phyloP scores from a whole-genome alignment of 2,329 filamentous ascomycete species.

The Fusarium avenaceum region DNA sequence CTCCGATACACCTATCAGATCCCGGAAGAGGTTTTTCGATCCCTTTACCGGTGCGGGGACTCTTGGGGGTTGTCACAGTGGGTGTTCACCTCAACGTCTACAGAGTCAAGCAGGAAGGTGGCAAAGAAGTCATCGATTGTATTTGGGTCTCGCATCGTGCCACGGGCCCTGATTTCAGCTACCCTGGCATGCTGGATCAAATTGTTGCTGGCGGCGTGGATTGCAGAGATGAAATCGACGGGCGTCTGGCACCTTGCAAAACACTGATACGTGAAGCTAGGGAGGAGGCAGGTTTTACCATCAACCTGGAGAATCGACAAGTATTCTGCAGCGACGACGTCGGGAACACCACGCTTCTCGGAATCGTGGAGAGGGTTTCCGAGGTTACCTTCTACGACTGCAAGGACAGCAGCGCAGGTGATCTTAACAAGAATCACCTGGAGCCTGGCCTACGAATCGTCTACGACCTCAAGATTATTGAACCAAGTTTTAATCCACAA shows the following conservation, averaged over 20 bases:
- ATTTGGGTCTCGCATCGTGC: slow-evolving; percentile 55
- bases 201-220: slow-evolving; percentile 56
- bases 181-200: slow-evolving; percentile 55
- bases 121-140: slow-evolving; percentile 41
- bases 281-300: slow-evolving; percentile 52
- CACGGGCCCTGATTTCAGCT: slow-evolving; percentile 46
- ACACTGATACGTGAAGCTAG: slow-evolving; percentile 53
- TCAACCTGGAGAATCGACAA: slow-evolving; percentile 23
- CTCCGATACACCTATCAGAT: slow-evolving; percentile 50
- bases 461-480: slow-evolving; percentile 53
- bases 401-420: slow-evolving; percentile 51
- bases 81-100: slow-evolving; percentile 57
- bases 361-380: slow-evolving; percentile 42
- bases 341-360: slow-evolving; percentile 30
- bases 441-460: slow-evolving; percentile 57
- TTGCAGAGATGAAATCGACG: slow-evolving; percentile 43
- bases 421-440: slow-evolving; percentile 51
- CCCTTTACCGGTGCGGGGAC: slow-evolving; percentile 52
- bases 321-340: slow-evolving; percentile 22
- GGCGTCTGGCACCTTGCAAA: slow-evolving; percentile 38
- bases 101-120: slow-evolving; percentile 45
- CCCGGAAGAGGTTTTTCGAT: slow-evolving; percentile 46
- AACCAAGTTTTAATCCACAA: slow-evolving; percentile 42
- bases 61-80: slow-evolving; percentile 55
- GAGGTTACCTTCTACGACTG: slow-evolving; percentile 54